phyloP scores from a whole-genome alignment of 768 basidiomycete genomes.

The Punctularia strigosozonata region DNA sequence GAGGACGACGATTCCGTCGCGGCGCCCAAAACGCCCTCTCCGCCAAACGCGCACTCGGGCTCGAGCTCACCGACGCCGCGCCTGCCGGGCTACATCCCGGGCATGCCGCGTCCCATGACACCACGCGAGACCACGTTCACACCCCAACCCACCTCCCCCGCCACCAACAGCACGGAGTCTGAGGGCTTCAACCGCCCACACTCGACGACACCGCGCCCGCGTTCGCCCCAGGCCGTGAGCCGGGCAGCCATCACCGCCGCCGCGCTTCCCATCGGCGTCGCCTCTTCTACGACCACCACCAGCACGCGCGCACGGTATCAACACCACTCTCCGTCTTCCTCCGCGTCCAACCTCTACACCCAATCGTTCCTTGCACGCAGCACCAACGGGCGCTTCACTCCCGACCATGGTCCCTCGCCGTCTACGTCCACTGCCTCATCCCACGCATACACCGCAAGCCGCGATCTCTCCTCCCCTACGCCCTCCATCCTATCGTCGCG shows the following conservation, averaged over 20 bases:
- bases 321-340: conserved; percentile 32
- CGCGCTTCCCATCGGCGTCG: conserved; percentile 21
- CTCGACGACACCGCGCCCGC: conserved; percentile 65
- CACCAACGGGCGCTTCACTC: conserved; percentile 54
- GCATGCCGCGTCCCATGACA: conserved; percentile 87
- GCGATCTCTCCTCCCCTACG: too few relatives aligned
- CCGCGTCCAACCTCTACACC: too few relatives aligned
- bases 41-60: conserved; percentile 40
- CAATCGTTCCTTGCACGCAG: conserved; percentile 49
- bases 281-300: conserved; percentile 36
- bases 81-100: conserved; percentile 77
- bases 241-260: too few relatives aligned
- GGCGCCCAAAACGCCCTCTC: conserved; percentile 57
- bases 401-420: conserved; percentile 41
- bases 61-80: conserved; percentile 37
- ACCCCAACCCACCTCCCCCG: too few relatives aligned
- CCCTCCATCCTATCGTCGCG: too few relatives aligned
- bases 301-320: conserved; percentile 30
- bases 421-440: too few relatives aligned
- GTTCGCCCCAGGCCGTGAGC: too few relatives aligned
- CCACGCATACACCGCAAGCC: too few relatives aligned
- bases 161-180: too few relatives aligned
- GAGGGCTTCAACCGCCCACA: conserved; percentile 68
- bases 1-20: conserved; percentile 49
- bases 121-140: conserved; percentile 54